Conservation (phyloP, 148 eudicot species). For the Linanthus parryae region DNA sequence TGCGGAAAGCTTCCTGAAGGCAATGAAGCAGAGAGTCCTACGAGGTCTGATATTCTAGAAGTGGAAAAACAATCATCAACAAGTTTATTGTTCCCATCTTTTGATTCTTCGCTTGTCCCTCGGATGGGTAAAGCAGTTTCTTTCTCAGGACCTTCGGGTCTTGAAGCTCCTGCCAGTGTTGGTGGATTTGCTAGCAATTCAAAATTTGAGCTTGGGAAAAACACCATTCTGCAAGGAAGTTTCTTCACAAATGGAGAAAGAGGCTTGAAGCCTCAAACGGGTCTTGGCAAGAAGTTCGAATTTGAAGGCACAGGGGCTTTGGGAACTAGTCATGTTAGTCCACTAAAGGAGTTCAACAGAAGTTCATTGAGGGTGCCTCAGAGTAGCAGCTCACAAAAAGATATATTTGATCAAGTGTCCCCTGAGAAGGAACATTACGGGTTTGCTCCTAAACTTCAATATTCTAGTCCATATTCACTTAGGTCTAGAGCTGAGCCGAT, state of each 20-base stretch:
- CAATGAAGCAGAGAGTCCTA: conserved; percentile 18
- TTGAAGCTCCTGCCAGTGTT: conserved; percentile 24
- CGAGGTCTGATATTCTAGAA: conserved; percentile 23
- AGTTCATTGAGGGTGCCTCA: conserved; percentile 40
- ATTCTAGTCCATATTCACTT: conserved; percentile 30
- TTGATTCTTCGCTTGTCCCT: conserved; percentile 31
- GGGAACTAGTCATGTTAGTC: conserved; percentile 15
- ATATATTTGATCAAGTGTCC: conserved; percentile 26
- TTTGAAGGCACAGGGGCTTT: conserved; percentile 31
- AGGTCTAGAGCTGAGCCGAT: conserved; percentile 41
- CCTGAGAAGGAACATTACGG: conserved; percentile 36
- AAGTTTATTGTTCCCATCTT: conserved; percentile 31
- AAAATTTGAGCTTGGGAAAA: conserved; percentile 18
- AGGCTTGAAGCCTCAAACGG: conserved; percentile 25
- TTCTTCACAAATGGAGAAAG: conserved; percentile 24
- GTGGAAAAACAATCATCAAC: conserved; percentile 28
- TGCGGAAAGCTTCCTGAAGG: conserved; percentile 52
- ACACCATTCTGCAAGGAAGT: conserved; percentile 18
- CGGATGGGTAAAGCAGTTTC: conserved; percentile 23
- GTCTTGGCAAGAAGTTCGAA: conserved; percentile 27
- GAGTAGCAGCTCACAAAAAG: conserved; percentile 26
- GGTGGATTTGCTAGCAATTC: conserved; percentile 20
- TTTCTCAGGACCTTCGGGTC: conserved; percentile 21
- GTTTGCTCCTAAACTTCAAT: conserved; percentile 23
- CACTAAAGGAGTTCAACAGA: conserved; percentile 35